Base-by-base conservation (phyloP, 2,329 filamentous ascomycete species). In the Sporothrix protearum region DNA sequence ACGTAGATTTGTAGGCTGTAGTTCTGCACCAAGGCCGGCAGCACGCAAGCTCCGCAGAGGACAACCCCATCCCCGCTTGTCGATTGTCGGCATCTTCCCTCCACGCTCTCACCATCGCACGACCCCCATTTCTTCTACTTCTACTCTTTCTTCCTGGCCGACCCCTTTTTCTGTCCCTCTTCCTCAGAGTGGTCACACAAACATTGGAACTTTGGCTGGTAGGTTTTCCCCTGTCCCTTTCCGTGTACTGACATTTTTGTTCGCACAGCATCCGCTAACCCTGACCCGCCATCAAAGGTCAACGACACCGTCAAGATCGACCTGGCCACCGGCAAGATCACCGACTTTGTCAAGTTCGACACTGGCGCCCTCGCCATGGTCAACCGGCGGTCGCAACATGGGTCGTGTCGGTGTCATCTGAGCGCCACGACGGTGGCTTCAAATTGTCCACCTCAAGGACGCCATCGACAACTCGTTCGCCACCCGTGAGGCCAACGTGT, bases 271-370 rank as follows among this genome's bases (percentile, higher is more conserved):
- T 99, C 88, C 96, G 96, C 82, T 99, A 97, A 91, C 96, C 96
- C 79, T 96, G 99, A 86, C 96, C 96, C 76, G 82, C 90, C 78
- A 97, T 99, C 91, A 97, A 97, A 96, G 91, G 96, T 99, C 88
- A 98, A 99, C 89, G 96, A 99, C 88, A 98, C 96, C 74, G 94
- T 99, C 86, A 99, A 99, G 93, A 95, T 99, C 80, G 93, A 99
- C 82, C 88, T 99, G 73, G 86, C 92, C 81, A 97, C 94, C 77
- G 96, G 96, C 88, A 99, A 98, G 91, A 96, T 99, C 87, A 85
- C 88, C 79, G 96, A 99, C 86, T 98, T 92, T 87, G 94, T 98
- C 89, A 92, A 92, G 86, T 99, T 99, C 87, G 96, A 99, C 85
- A 97, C 94, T 82, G 96, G 95, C 85, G 92, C 93, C 83, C 94